phyloP scores from a whole-genome alignment of 495 filamentous ascomycete genomes.

The Penicilliopsis zonata region DNA sequence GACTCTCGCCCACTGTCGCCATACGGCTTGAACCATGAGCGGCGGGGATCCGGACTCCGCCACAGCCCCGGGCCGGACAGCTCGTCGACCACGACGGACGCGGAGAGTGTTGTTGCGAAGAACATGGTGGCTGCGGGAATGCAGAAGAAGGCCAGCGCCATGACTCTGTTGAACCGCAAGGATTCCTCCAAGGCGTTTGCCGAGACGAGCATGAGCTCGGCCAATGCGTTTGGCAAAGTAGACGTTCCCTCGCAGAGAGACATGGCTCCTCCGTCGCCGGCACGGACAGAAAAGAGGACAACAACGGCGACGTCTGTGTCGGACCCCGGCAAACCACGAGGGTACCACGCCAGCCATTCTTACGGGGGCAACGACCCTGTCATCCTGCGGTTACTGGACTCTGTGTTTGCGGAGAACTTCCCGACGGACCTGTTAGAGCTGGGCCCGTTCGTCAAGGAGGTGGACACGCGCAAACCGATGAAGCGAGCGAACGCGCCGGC shows the following conservation, averaged over 20 bases:
- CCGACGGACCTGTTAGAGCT: constrained; percentile 60
- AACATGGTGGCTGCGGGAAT: constrained; percentile 18
- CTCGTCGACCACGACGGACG: constrained; percentile 24
- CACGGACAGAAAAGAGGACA: constrained; percentile 17
- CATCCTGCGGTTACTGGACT: constrained; percentile 74
- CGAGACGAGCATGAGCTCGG: constrained; percentile 72
- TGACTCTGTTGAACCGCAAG: constrained; percentile 67
- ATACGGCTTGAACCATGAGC: constrained; percentile 22
- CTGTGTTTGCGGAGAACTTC: constrained; percentile 83
- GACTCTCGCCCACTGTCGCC: constrained; percentile 29
- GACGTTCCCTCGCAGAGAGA: constrained; percentile 50
- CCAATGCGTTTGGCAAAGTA: constrained; percentile 76
- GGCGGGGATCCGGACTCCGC: constrained; percentile 10
- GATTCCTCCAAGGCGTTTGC: constrained; percentile 69
- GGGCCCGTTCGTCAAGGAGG: constrained; percentile 69
- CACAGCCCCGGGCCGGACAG: constrained; percentile 22
- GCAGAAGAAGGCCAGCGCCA: constrained; percentile 62
- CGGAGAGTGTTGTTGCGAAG: constrained; percentile 19
- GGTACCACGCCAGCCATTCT: constrained; percentile 45
- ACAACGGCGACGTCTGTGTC: constrained; percentile 6
- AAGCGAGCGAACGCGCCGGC: constrained; percentile 45
- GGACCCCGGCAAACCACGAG: too few species aligned
- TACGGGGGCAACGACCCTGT: constrained; percentile 85
- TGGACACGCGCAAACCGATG: constrained; percentile 49
- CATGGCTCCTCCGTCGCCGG: constrained; percentile 17